Evolutionary conservation across 352 stramenopile species (phyloP).

Genomic region (Hyaloperonospora arabidopsidis): DNA sequence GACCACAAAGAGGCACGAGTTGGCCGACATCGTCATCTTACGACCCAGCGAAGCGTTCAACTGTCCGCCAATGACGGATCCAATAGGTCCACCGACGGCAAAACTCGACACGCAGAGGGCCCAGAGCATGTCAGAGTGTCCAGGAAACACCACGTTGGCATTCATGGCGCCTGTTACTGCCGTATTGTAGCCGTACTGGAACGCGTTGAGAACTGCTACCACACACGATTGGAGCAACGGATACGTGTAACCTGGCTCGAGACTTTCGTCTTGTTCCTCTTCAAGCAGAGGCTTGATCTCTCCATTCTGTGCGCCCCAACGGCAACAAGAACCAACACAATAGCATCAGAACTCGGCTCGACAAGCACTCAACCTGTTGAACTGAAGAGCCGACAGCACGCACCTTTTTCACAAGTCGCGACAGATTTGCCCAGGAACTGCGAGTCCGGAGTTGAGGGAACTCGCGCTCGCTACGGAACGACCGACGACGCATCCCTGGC

Average conservation of each 20-base stretch:
- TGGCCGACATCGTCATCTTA: constrained; percentile 44
- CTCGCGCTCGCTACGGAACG: constrained; percentile 53
- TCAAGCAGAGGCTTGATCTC: constrained; percentile 48
- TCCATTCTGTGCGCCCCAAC: constrained; percentile 25
- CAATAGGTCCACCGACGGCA: constrained; percentile 48
- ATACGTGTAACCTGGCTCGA: constrained; percentile 52
- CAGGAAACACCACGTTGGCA: constrained; percentile 42
- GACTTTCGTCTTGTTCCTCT: constrained; percentile 30
- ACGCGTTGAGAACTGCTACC: constrained; percentile 53
- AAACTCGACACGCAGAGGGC: constrained; percentile 56
- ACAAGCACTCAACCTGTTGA: too few species aligned
- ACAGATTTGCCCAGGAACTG: constrained; percentile 48
- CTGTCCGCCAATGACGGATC: constrained; percentile 43
- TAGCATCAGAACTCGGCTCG: not conserved
- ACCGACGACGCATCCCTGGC: constrained; percentile 53
- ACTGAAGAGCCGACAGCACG: not conserved
- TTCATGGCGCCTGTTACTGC: constrained; percentile 57
- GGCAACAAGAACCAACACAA: not conserved
- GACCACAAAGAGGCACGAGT: constrained; percentile 50
- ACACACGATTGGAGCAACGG: constrained; percentile 49
- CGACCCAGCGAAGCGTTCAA: constrained; percentile 41
- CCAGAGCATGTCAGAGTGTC: constrained; percentile 51
- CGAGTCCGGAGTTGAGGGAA: constrained; percentile 47
- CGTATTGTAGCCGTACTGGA: constrained; percentile 74
- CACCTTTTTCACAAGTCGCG: constrained; percentile 36